Percentiles rank a stretch among this genome's conserved stretches.
Evolutionary conservation across 164 flowering plant species (phyloP).

Genomic region (Hamamelis virginiana): DNA sequence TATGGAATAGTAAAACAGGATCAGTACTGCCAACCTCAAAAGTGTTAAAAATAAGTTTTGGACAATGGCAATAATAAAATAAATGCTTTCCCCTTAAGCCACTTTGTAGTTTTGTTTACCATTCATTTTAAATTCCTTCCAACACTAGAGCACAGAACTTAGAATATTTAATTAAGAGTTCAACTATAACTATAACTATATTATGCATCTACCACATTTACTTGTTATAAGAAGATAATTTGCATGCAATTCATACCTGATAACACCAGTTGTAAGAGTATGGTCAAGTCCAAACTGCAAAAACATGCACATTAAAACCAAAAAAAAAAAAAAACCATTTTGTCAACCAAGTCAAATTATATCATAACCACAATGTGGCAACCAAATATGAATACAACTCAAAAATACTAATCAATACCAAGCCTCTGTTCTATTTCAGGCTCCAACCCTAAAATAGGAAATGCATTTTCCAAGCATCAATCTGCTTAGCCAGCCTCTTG

Average conservation of each 20-base stretch:
- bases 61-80: too few relatives aligned
- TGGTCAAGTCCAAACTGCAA: slow-evolving; percentile 98
- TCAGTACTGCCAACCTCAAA: too few relatives aligned
- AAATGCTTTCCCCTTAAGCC: too few relatives aligned
- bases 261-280: slow-evolving; percentile 97
- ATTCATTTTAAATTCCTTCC: too few relatives aligned
- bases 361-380: not conserved
- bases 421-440: too few relatives aligned
- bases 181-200: not conserved
- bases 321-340: not conserved
- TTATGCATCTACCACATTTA: not conserved
- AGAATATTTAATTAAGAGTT: not conserved
- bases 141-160: too few relatives aligned
- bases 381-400: not conserved
- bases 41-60: too few relatives aligned
- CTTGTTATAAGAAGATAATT: not conserved
- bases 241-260: slow-evolving; percentile 52
- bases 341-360: not conserved
- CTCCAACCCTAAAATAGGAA: too few relatives aligned
- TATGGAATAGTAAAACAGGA: too few relatives aligned
- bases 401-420: too few relatives aligned
- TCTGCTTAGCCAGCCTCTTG: not conserved
- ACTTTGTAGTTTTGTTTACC: too few relatives aligned
- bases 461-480: not conserved
- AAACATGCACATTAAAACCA: slow-evolving; percentile 4